phyloP scores from a whole-genome alignment of 2,329 filamentous ascomycete genomes.

The Chaetomium sp. region DNA sequence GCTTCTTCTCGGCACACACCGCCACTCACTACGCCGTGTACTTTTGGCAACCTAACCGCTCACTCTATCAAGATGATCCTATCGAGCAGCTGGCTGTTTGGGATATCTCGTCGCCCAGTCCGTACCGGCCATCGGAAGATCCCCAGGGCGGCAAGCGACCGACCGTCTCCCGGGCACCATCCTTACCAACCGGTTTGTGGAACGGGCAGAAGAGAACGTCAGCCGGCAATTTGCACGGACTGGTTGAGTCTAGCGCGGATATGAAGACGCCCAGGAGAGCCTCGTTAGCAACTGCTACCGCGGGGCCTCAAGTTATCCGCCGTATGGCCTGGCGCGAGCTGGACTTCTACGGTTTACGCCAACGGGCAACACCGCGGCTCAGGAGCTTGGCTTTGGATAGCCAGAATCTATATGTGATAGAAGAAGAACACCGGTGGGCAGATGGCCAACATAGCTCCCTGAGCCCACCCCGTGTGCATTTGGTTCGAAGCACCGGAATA shows the following conservation, averaged over 20 bases:
- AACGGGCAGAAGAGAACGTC: slow-evolving; percentile 16
- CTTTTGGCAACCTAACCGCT: slow-evolving; percentile 61
- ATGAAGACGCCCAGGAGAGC: slow-evolving; percentile 1
- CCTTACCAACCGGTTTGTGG: slow-evolving; percentile 32
- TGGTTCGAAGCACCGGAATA: slow-evolving; percentile 54
- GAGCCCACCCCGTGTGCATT: slow-evolving; percentile 48
- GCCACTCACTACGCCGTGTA: slow-evolving; percentile 63
- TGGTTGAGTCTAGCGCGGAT: slow-evolving; percentile 1
- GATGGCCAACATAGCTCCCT: slow-evolving; percentile 48
- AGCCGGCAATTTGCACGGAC: neutral
- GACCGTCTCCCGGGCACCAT: slow-evolving; percentile 29
- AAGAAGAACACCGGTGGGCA: slow-evolving; percentile 57
- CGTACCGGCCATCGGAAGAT: slow-evolving; percentile 55
- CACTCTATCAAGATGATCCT: slow-evolving; percentile 57
- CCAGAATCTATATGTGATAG: slow-evolving; percentile 55
- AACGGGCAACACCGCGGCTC: slow-evolving; percentile 54
- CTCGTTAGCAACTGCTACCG: slow-evolving; percentile 18
- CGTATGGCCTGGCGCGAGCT: slow-evolving; percentile 55
- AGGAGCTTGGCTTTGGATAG: slow-evolving; percentile 54
- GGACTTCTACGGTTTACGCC: slow-evolving; percentile 55
- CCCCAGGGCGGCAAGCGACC: slow-evolving; percentile 45
- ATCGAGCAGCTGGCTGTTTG: slow-evolving; percentile 61
- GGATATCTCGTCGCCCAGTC: slow-evolving; percentile 56
- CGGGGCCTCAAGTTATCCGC: slow-evolving; percentile 49
- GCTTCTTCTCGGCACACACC: slow-evolving; percentile 65